Base-by-base conservation (phyloP, 2,329 filamentous ascomycete species). In the Neurospora sp. region DNA sequence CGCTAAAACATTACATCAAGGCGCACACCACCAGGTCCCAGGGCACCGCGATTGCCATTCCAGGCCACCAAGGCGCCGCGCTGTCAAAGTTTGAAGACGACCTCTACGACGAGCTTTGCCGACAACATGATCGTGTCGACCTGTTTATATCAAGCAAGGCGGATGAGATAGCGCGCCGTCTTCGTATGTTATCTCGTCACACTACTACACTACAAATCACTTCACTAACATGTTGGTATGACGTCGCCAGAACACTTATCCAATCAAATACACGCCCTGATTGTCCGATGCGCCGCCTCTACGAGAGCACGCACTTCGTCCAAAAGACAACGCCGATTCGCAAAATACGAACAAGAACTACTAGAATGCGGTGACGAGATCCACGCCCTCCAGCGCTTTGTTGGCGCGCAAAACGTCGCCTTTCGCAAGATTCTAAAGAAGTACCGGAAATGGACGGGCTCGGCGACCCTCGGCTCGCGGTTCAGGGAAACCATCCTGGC, bases 361-460 rank as follows among this genome's bases (percentile, higher is more conserved):
- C 78, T 85, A 52, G 81, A 82, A 69, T 91, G 90, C 73, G 89
- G 89, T 66, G 87, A 92, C 73, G 92, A 96, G 73, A 88, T 93
- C 69, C 85, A 87, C 69, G 86, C 87, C 4, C 83, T 96, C 6
- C 86, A 87, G 42, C 88, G 92, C 58, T 96, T 95, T 75, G 87
- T 90, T 73, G 85, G 86, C 71, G 90, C 91, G 2, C 93, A 96
- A 77, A 84, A 89, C 10, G 87, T 90, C 4, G 93, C 91, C 4
- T 94, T 96, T 75, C 87, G 88, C 69, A 96, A 96, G 80, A 90
- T 96, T 43, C 82, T 94, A 40, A 96, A 95, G 78, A 96, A 96
- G 78, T 95, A 96, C 80, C 86, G 84, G 85, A 94, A 93, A 85
- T 96, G 93, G 93, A 95, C 92, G 3, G 89, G 89, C 52, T 93